These are phyloP conservation scores for Stemphylium lycopersici DNA, from an alignment of 2,329 filamentous ascomycete species.

Conservation along the genomic window DNA sequence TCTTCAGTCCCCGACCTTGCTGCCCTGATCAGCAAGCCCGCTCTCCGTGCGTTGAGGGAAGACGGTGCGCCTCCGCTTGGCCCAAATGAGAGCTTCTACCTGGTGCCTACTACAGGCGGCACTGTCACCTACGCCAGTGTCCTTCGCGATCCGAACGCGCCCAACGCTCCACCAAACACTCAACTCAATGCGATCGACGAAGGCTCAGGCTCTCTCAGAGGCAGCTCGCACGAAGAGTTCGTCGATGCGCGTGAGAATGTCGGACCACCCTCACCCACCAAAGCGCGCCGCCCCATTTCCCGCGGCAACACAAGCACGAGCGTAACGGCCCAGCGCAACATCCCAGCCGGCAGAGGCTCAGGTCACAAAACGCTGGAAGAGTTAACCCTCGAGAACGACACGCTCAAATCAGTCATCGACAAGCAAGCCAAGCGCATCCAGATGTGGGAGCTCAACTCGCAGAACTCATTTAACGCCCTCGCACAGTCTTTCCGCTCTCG, in stretches of 20 bases:
- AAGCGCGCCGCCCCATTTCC: conserved; percentile 46
- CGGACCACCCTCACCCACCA: conserved; percentile 54
- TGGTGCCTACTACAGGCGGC: conserved; percentile 89
- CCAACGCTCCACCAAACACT: conserved; percentile 56
- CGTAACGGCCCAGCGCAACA: conserved; percentile 36
- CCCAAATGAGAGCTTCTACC: conserved; percentile 72
- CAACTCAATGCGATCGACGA: conserved; percentile 45
- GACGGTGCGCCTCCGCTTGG: conserved; percentile 60
- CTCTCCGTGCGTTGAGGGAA: conserved; percentile 77
- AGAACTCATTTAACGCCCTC: conserved; percentile 83
- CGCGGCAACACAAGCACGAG: conserved; percentile 20
- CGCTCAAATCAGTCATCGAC: conserved; percentile 83
- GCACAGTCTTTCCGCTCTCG: conserved; percentile 72
- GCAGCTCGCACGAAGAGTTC: conserved; percentile 70
- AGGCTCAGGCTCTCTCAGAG: conserved; percentile 45
- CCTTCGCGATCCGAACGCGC: conserved; percentile 53
- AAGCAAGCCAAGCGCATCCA: conserved; percentile 86
- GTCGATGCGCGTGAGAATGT: conserved; percentile 80
- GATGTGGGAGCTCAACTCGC: conserved; percentile 89
- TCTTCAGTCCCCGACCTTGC: conserved; percentile 74
- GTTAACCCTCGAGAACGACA: conserved; percentile 84
- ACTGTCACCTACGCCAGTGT: conserved; percentile 95
- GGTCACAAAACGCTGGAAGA: conserved; percentile 80
- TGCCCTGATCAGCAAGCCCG: conserved; percentile 83
- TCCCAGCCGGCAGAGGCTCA: conserved; percentile 42